Evolutionary conservation across 306 rosid genomes (phyloP), one percentile per base, ranked within the genome.

Genomic region (Senna tora): DNA sequence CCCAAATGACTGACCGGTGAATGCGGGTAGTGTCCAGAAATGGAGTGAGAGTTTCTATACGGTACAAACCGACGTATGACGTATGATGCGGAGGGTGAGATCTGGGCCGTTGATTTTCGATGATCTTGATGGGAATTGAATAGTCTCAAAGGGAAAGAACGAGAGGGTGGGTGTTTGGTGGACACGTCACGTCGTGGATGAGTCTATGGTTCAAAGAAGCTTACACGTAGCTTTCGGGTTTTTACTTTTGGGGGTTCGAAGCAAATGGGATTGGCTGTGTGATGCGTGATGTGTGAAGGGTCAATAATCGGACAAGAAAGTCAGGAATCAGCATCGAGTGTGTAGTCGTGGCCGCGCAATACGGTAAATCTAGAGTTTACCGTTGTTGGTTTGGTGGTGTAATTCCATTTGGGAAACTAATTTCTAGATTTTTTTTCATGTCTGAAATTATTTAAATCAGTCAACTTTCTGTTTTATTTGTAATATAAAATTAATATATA

Each of bases 1-100:
- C 75, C 70, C 76, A 64, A 70, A 50, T 28, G 39, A n/a, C 58
- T 74, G 77, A 79, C 30, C 2, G 2, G 1, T 25, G 30, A 1
- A 25, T 25, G 2, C 30, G n/a, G 72, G 17, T 11, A 0, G 3
- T 22, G 67, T n/a, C 10, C 33, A 5, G 39, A 42, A 45, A 16
- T 34, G 33, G 32, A 30, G 13, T 25, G 64, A 5, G 38, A 25
- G 53, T 0, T 16, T 15, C 19, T 6, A 38, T 19, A 15, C n/a
- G 2, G 12, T 43, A 15, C 53, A 17, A 5, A 58, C 64, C 25
- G 19, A 33, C 16, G 33, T 20, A 22, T 12, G 65, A 36, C 10
- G 0, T 49, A 30, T 19, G 16, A 22, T 25, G 45, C 55, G 59
- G 76, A 55, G 19, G 33, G 15, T 3, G 7, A 5, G 7, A 4